A percentile compares a stretch with the other conserved stretches of the same genome.
Evolutionary conservation across 148 eudicot genomes (phyloP).

Genomic region (Chenopodium suecicum): DNA sequence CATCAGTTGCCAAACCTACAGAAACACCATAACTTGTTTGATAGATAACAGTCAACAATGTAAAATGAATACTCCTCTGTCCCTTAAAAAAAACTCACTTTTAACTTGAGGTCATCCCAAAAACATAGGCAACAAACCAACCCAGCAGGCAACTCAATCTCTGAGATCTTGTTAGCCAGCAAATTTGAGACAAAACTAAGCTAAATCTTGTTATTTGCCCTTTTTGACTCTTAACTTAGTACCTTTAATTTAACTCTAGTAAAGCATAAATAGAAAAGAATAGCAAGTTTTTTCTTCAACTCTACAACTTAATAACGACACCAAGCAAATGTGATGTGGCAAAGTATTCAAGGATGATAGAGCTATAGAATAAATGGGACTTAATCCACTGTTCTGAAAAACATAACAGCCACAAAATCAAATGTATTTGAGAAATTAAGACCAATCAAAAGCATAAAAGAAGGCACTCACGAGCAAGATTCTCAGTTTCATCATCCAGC

Average conservation of each 20-base stretch:
- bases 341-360: not conserved
- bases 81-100: not conserved
- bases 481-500: slow-evolving; percentile 96
- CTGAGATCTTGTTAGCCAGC: too few relatives aligned
- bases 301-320: too few relatives aligned
- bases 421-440: not conserved
- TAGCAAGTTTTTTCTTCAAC: not conserved
- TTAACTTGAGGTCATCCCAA: not conserved
- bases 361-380: too few relatives aligned
- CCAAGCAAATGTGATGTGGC: not conserved
- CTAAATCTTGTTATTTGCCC: not conserved
- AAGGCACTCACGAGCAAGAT: slow-evolving; percentile 76
- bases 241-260: not conserved
- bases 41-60: not conserved
- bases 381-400: too few relatives aligned
- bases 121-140: too few relatives aligned
- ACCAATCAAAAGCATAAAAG: not conserved
- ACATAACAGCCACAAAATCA: not conserved
- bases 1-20: not conserved
- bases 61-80: not conserved
- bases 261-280: not conserved
- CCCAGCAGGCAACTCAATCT: too few relatives aligned
- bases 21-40: not conserved
- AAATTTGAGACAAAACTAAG: not conserved
- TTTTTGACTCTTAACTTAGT: not conserved